phyloP scores from a whole-genome alignment of 2,329 filamentous ascomycete genomes.

The Magnaporthales sp. region DNA sequence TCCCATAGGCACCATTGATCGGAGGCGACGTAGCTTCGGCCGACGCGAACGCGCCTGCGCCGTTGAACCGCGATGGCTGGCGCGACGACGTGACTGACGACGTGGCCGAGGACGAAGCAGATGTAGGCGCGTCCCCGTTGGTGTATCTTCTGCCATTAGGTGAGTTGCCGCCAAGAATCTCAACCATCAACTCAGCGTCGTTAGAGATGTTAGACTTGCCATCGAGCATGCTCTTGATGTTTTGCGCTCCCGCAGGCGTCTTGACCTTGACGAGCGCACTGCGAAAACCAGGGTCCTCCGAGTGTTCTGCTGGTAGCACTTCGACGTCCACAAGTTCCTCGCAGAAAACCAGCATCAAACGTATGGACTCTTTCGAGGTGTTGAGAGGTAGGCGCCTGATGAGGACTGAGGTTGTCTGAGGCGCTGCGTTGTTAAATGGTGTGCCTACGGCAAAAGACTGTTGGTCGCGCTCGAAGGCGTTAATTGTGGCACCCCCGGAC shows the following conservation, averaged over 20 bases:
- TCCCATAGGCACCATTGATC: conserved; percentile 42
- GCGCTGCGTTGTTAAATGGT: conserved; percentile 26
- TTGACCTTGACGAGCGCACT: conserved; percentile 47
- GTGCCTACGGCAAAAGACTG: conserved; percentile 29
- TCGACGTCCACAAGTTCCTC: conserved; percentile 44
- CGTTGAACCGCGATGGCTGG: conserved; percentile 52
- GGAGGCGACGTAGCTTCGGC: conserved; percentile 55
- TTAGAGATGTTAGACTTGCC: conserved; percentile 43
- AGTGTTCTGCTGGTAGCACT: conserved; percentile 38
- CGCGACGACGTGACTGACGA: conserved; percentile 38
- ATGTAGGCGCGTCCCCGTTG: conserved; percentile 32
- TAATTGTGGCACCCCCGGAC: conserved; percentile 19
- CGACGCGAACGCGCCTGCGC: conserved; percentile 45
- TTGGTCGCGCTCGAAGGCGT: conserved; percentile 31
- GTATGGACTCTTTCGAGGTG: conserved; percentile 43
- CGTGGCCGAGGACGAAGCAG: conserved; percentile 30
- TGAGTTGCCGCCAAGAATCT: conserved; percentile 41
- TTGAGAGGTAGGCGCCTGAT: conserved; percentile 46
- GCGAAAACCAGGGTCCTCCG: conserved; percentile 39
- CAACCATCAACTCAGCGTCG: conserved; percentile 44
- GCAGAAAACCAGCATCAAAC: conserved; percentile 50
- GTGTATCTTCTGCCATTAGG: conserved; percentile 37
- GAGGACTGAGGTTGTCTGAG: conserved; percentile 32
- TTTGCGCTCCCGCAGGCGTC: conserved; percentile 40
- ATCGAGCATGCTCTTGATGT: conserved; percentile 49